Evolutionary conservation across 2,329 filamentous ascomycete species (phyloP).

Genomic region (Claviceps fusiformis): DNA sequence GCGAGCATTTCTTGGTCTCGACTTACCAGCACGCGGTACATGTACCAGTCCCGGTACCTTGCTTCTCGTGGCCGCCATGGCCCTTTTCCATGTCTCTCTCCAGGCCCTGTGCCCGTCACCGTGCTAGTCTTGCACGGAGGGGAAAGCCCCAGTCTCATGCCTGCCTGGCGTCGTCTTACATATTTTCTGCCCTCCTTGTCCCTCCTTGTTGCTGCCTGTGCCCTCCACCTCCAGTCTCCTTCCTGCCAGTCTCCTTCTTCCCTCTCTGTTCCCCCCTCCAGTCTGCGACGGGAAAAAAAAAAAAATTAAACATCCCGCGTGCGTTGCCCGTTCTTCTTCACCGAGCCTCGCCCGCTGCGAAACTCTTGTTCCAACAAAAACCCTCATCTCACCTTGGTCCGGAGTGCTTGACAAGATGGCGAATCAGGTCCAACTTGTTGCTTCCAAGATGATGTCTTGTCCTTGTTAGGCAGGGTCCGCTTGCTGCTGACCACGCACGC

Average conservation of each 20-base stretch:
- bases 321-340: slow-evolving; percentile 5
- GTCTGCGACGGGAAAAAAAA: too few species aligned
- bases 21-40: not conserved
- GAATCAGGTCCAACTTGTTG: slow-evolving; percentile 9
- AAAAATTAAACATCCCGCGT: slow-evolving; percentile 1
- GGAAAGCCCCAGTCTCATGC: too few species aligned
- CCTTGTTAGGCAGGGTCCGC: slow-evolving; percentile 10
- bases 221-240: not conserved
- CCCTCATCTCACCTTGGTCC: not conserved
- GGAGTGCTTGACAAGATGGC: slow-evolving; percentile 11
- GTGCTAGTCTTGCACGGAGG: too few species aligned
- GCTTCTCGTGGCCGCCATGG: not conserved
- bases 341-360: slow-evolving; percentile 2
- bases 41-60: not conserved
- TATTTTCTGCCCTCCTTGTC: too few species aligned
- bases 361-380: not conserved
- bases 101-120: too few species aligned
- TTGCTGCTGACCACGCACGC: not conserved
- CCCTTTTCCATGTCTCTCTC: not conserved
- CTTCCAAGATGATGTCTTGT: slow-evolving; percentile 9
- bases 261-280: not conserved
- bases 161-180: too few species aligned
- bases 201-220: not conserved
- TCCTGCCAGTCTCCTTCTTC: too few species aligned
- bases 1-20: too few species aligned